phyloP scores from a whole-genome alignment of 306 rosid species.

The Fagus crenata region DNA sequence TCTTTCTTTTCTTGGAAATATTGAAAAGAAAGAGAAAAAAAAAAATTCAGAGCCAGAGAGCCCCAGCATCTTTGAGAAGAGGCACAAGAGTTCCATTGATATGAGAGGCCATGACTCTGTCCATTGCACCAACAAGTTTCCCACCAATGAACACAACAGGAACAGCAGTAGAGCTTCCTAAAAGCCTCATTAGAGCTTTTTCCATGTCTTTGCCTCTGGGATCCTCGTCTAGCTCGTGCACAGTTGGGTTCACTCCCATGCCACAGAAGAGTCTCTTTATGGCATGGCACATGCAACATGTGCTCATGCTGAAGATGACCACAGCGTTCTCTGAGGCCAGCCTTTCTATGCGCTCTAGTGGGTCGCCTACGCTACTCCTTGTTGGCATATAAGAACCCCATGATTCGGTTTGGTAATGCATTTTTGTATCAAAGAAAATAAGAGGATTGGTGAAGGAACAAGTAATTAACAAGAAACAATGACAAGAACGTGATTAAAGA shows the following conservation, averaged over 20 bases:
- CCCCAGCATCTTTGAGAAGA: constrained; percentile 90
- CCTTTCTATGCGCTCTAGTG: constrained; percentile 55
- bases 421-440: constrained; percentile 6
- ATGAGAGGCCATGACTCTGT: constrained; percentile 85
- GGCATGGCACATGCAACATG: constrained; percentile 93
- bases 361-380: constrained; percentile 35
- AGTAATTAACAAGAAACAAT: background rate
- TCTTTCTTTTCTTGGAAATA: background rate
- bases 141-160: constrained; percentile 90
- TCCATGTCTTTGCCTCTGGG: constrained; percentile 67
- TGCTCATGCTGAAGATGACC: constrained; percentile 75
- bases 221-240: constrained; percentile 70
- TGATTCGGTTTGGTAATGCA: constrained; percentile 62
- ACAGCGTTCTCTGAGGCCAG: constrained; percentile 77
- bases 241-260: constrained; percentile 86
- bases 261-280: constrained; percentile 80
- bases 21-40: background rate
- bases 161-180: constrained; percentile 47
- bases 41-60: constrained; percentile 65
- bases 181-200: constrained; percentile 50
- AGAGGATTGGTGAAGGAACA: background rate
- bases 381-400: constrained; percentile 51
- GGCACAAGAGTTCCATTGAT: constrained; percentile 84
- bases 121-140: constrained; percentile 76
- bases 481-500: background rate